These are phyloP conservation scores for Populus alba DNA, from an alignment of 345 rosid species.

Conservation along the genomic window DNA sequence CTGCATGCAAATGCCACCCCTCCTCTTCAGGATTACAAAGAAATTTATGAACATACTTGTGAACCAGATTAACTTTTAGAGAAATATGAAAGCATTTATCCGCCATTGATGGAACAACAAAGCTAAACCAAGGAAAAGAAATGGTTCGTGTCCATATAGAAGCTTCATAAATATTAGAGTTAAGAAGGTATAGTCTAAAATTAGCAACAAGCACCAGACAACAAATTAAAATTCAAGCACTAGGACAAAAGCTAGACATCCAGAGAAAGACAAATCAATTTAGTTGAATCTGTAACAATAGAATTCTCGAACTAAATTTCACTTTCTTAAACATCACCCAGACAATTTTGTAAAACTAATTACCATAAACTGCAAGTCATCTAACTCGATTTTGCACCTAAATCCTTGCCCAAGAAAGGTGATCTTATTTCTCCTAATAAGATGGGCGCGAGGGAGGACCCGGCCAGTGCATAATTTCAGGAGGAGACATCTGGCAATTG, in stretches of 20 bases:
- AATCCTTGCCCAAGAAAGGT: not conserved
- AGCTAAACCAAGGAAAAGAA: not conserved
- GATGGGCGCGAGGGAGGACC: conserved; percentile 20
- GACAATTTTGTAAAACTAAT: not conserved
- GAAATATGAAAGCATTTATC: not conserved
- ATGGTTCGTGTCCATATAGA: not conserved
- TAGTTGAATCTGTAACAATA: not conserved
- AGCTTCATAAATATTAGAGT: not conserved
- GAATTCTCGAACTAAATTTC: not conserved
- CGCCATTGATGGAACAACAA: not conserved
- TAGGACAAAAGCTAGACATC: not conserved
- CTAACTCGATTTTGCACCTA: not conserved
- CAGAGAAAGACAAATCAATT: not conserved
- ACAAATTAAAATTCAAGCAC: not conserved
- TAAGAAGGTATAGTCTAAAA: not conserved
- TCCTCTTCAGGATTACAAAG: not conserved
- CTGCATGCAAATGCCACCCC: too few species aligned
- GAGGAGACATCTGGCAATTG: conserved; percentile 25
- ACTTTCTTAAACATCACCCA: not conserved
- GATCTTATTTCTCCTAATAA: not conserved
- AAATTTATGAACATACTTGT: too few species aligned
- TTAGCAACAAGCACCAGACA: not conserved
- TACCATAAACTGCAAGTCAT: not conserved
- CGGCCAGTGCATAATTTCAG: conserved; percentile 34
- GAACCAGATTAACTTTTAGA: too few species aligned